These are phyloP conservation scores for Scedosporium dehoogii DNA, from an alignment of 2,329 filamentous ascomycete species.

Conservation along the genomic window DNA sequence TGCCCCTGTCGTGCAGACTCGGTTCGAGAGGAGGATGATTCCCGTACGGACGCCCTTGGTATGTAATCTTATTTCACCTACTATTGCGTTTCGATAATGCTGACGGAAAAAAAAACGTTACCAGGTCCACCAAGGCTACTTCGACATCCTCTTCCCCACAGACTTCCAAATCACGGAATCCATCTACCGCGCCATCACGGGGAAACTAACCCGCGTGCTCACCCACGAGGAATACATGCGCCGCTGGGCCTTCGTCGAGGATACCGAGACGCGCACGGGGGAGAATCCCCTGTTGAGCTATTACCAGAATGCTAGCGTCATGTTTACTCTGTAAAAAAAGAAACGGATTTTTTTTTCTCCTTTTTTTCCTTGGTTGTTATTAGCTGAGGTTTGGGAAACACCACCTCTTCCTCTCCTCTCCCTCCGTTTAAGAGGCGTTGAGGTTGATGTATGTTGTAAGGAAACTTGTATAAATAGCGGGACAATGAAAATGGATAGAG, in stretches of 20 bases:
- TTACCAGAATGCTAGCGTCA: conserved; percentile 91
- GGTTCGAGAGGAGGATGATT: conserved; percentile 78
- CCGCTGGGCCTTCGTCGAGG: conserved; percentile 81
- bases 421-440: neutral
- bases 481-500: neutral
- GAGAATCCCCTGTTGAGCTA: conserved; percentile 89
- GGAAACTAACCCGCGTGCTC: conserved; percentile 76
- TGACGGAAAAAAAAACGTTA: neutral
- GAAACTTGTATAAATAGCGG: neutral
- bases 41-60: conserved; percentile 86
- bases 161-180: conserved; percentile 87
- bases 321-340: conserved; percentile 62
- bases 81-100: too few relatives aligned
- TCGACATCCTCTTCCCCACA: conserved; percentile 97
- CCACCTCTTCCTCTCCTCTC: neutral
- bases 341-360: neutral
- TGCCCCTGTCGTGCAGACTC: conserved; percentile 90
- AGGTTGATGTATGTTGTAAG: too few relatives aligned
- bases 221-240: conserved; percentile 86
- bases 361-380: too few relatives aligned
- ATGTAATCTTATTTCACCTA: conserved; percentile 30
- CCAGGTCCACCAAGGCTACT: conserved; percentile 94
- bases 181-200: conserved; percentile 86
- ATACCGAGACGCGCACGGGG: conserved; percentile 78
- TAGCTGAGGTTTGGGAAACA: neutral